Percentiles rank a stretch among this genome's conserved stretches.
phyloP scores from a whole-genome alignment of 148 eudicot species.

The Amaranthus hypochondriacus region DNA sequence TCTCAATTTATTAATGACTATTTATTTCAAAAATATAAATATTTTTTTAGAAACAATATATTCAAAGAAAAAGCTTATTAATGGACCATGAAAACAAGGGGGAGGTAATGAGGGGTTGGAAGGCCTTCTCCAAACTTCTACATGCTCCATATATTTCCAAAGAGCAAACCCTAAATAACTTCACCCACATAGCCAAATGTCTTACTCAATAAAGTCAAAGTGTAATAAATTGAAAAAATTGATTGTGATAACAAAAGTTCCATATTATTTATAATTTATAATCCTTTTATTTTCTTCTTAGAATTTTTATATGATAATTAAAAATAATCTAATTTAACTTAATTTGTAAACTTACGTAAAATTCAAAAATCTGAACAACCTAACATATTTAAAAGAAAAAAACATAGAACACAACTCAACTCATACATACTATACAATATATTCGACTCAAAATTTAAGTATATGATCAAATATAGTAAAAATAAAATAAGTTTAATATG shows the following conservation, averaged over 20 bases:
- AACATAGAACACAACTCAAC: too few species aligned
- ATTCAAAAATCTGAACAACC: too few species aligned
- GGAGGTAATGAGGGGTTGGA: neutral
- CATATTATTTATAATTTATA: neutral
- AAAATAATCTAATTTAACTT: too few species aligned
- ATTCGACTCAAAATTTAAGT: too few species aligned
- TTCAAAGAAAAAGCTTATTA: neutral
- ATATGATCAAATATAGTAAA: too few species aligned
- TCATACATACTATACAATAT: too few species aligned
- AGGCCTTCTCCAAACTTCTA: neutral
- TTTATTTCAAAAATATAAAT: neutral
- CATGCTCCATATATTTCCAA: neutral
- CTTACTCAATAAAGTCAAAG: slow-evolving; percentile 1
- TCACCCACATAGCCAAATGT: slow-evolving; percentile 1
- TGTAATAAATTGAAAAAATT: neutral
- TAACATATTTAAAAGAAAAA: too few species aligned
- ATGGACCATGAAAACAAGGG: neutral
- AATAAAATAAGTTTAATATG: too few species aligned
- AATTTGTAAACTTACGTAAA: too few species aligned
- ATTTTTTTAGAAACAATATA: neutral
- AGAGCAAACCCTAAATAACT: neutral
- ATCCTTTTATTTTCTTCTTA: too few species aligned
- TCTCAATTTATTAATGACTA: too few species aligned
- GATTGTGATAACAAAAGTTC: neutral
- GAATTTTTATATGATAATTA: too few species aligned